Percentiles rank a stretch among this genome's conserved stretches.
Conservation (phyloP, 768 basidiomycete species). For the Boletus pseudopeckii region DNA sequence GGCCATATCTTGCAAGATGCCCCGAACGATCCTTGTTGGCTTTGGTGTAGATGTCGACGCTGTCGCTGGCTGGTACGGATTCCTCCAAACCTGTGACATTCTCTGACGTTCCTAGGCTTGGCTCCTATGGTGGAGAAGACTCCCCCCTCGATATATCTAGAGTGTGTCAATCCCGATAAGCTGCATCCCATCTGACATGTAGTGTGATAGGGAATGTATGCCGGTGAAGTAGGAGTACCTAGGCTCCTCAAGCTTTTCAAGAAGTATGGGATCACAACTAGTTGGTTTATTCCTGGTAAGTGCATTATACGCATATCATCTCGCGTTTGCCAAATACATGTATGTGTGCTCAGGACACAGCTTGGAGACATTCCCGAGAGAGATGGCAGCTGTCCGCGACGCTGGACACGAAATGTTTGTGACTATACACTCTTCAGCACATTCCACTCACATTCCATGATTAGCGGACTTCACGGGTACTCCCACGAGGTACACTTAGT, state of each 20-base stretch:
- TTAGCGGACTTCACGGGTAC: slow-evolving; percentile 65
- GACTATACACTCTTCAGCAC: not conserved
- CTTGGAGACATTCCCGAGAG: slow-evolving; percentile 68
- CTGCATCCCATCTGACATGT: not conserved
- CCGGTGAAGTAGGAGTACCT: slow-evolving; percentile 70
- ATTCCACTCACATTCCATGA: not conserved
- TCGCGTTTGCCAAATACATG: not conserved
- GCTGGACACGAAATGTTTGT: slow-evolving; percentile 68
- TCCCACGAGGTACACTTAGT: slow-evolving; percentile 52
- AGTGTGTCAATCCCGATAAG: slow-evolving; percentile 26
- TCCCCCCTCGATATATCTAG: slow-evolving; percentile 66
- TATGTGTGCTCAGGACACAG: slow-evolving; percentile 50
- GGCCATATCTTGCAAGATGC: slow-evolving; percentile 34
- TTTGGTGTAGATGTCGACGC: slow-evolving; percentile 78
- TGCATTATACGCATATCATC: not conserved
- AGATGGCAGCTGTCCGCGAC: slow-evolving; percentile 68
- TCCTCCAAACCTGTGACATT: not conserved
- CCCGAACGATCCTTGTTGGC: slow-evolving; percentile 52
- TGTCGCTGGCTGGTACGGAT: slow-evolving; percentile 62
- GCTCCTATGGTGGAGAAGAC: slow-evolving; percentile 74
- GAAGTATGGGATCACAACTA: slow-evolving; percentile 65
- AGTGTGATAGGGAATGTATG: slow-evolving; percentile 54
- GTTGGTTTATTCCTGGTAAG: slow-evolving; percentile 73
- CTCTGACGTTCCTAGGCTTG: slow-evolving; percentile 43
- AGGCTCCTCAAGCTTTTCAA: slow-evolving; percentile 68